Evolutionary conservation across 2,329 filamentous ascomycete species (phyloP).

Genomic region (Diaporthe batatas): DNA sequence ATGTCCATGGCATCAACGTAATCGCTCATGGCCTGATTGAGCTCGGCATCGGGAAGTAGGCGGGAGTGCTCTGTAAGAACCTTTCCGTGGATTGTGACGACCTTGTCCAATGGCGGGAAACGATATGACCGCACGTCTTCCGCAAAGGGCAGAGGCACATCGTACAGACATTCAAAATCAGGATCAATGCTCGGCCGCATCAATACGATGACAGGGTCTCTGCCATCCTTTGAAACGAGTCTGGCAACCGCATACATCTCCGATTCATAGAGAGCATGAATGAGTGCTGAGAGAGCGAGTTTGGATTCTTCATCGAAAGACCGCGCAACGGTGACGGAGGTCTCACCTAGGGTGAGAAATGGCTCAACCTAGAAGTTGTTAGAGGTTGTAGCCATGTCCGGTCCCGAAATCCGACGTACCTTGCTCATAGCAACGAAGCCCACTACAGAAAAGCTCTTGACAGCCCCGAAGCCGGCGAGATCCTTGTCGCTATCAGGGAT

Average conservation of each 20-base stretch:
- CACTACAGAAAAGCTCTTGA: slow-evolving; percentile 81
- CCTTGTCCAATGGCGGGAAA: slow-evolving; percentile 89
- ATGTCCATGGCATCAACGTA: slow-evolving; percentile 97
- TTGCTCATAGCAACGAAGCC: slow-evolving; percentile 84
- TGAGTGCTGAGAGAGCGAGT: slow-evolving; percentile 88
- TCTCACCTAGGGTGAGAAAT: slow-evolving; percentile 86
- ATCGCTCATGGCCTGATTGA: slow-evolving; percentile 86
- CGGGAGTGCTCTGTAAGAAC: slow-evolving; percentile 80
- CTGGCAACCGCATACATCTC: slow-evolving; percentile 89
- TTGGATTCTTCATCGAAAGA: slow-evolving; percentile 85
- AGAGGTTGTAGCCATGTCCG: neutral
- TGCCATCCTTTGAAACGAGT: slow-evolving; percentile 86
- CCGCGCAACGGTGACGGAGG: slow-evolving; percentile 81
- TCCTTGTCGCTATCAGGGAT: slow-evolving; percentile 90
- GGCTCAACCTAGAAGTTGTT: slow-evolving; percentile 74
- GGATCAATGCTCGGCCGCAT: slow-evolving; percentile 84
- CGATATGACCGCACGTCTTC: slow-evolving; percentile 93
- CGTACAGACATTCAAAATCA: slow-evolving; percentile 87
- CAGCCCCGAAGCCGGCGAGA: slow-evolving; percentile 87
- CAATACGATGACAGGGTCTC: slow-evolving; percentile 81
- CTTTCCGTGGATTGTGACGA: slow-evolving; percentile 89
- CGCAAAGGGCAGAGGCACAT: slow-evolving; percentile 90
- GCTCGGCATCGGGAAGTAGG: slow-evolving; percentile 80
- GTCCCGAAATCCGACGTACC: slow-evolving; percentile 57
- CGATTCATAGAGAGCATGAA: slow-evolving; percentile 87